These are phyloP conservation scores for Begonia masoniana DNA, from an alignment of 306 rosid species.

Conservation along the genomic window DNA sequence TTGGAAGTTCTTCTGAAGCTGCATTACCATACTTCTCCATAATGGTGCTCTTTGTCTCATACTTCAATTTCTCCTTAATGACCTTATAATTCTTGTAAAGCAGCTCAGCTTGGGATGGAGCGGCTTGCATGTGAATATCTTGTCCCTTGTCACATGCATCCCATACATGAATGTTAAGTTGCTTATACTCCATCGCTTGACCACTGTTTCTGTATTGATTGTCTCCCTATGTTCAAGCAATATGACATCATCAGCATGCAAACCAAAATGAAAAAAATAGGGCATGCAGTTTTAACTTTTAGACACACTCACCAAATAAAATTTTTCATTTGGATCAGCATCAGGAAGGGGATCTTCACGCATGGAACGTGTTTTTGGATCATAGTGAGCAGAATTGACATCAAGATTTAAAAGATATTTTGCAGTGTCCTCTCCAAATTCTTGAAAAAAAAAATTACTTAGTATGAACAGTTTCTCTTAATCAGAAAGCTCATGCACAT, in stretches of 20 bases:
- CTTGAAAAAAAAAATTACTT: conserved; percentile 13
- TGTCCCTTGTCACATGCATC: conserved; percentile 56
- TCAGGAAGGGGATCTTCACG: conserved; percentile 55
- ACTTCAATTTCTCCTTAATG: conserved; percentile 39
- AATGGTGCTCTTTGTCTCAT: conserved; percentile 39
- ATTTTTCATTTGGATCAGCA: conserved; percentile 57
- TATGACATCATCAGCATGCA: not conserved
- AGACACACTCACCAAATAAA: conserved; percentile 31
- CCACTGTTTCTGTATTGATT: conserved; percentile 41
- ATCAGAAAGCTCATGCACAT: no score
- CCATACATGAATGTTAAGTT: conserved; percentile 48
- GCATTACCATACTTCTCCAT: conserved; percentile 58
- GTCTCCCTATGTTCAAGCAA: conserved; percentile 23
- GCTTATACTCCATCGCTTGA: conserved; percentile 48
- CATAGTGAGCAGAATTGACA: conserved; percentile 42
- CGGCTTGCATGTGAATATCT: conserved; percentile 59
- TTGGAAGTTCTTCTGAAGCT: conserved; percentile 41
- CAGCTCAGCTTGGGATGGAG: conserved; percentile 63
- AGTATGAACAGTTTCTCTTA: no score
- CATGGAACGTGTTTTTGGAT: conserved; percentile 53
- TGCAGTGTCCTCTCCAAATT: conserved; percentile 43
- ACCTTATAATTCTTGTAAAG: conserved; percentile 45
- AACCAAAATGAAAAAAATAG: not conserved
- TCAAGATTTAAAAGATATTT: conserved; percentile 46
- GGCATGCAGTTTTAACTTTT: not conserved